These are phyloP conservation scores for Leishmania mexicana DNA, from an alignment of 208 protist species.

Conservation along the genomic window DNA sequence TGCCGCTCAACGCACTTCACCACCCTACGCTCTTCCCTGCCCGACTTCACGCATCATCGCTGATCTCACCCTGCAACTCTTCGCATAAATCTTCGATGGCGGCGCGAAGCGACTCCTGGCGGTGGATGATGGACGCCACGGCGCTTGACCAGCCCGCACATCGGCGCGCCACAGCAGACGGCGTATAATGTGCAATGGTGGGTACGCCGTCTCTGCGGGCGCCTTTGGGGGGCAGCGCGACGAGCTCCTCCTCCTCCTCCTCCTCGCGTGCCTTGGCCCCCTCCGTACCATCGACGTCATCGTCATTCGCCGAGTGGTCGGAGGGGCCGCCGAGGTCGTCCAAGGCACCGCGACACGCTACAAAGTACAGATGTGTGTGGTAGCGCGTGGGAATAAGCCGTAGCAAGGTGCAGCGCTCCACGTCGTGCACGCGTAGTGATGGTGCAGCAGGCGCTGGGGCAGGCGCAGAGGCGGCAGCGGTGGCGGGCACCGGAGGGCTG, in stretches of 20 bases:
- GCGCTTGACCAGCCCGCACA: slow-evolving; percentile 37
- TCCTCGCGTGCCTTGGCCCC: neutral
- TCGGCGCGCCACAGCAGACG: slow-evolving; percentile 19
- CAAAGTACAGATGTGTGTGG: slow-evolving; percentile 43
- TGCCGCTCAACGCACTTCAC: neutral
- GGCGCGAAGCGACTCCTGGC: slow-evolving; percentile 22
- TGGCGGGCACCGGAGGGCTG: neutral
- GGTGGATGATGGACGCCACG: slow-evolving; percentile 20
- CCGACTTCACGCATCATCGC: slow-evolving; percentile 26
- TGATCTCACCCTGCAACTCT: slow-evolving; percentile 55
- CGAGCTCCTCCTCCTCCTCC: slow-evolving; percentile 2
- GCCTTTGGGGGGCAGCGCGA: slow-evolving; percentile 13
- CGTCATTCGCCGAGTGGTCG: neutral
- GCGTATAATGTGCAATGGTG: slow-evolving; percentile 28
- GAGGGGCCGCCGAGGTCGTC: slow-evolving; percentile 25
- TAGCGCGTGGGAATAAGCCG: slow-evolving; percentile 30
- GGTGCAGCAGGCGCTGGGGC: neutral
- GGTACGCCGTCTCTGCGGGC: neutral
- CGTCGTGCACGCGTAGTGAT: slow-evolving; percentile 52
- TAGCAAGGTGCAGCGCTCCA: slow-evolving; percentile 35
- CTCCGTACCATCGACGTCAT: neutral
- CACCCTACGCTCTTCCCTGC: neutral
- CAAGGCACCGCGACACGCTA: slow-evolving; percentile 36
- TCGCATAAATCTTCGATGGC: slow-evolving; percentile 45
- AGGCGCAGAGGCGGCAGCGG: neutral